A percentile compares a stretch with the other conserved stretches of the same genome.
Conservation (phyloP, 176 grass and related monocot genomes). For the Musa itinerans region DNA sequence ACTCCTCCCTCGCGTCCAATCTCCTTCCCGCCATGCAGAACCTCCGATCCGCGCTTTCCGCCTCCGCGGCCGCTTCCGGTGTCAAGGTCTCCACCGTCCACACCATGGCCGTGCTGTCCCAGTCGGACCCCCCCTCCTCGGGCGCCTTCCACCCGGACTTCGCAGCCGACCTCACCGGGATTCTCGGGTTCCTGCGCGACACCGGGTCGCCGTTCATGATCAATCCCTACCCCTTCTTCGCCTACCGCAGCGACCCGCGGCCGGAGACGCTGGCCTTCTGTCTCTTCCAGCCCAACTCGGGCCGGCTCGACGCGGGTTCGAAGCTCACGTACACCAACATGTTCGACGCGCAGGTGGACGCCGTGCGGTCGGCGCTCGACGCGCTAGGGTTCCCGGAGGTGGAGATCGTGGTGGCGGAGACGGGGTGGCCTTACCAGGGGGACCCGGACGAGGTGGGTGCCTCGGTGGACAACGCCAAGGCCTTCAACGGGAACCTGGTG, state of each 20-base stretch:
- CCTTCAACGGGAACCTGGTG: slow-evolving; percentile 78
- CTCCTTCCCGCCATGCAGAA: slow-evolving; percentile 95
- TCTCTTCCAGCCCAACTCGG: slow-evolving; percentile 84
- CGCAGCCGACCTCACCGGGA: background rate
- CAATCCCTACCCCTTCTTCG: slow-evolving; percentile 97
- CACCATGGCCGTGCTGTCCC: slow-evolving; percentile 71
- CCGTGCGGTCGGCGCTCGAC: slow-evolving; percentile 63
- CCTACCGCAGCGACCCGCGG: slow-evolving; percentile 69
- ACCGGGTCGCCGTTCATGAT: slow-evolving; percentile 83
- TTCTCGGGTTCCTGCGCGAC: slow-evolving; percentile 49
- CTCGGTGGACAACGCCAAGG: slow-evolving; percentile 72
- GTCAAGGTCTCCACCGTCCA: slow-evolving; percentile 89
- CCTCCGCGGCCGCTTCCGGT: slow-evolving; percentile 30
- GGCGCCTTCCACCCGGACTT: slow-evolving; percentile 59
- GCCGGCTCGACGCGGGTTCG: slow-evolving; percentile 57
- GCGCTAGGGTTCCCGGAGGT: slow-evolving; percentile 50
- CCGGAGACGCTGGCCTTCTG: slow-evolving; percentile 92
- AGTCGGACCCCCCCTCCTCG: slow-evolving; percentile 82
- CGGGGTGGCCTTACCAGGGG: slow-evolving; percentile 91
- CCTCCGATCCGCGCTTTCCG: slow-evolving; percentile 63
- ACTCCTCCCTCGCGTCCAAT: slow-evolving; percentile 43
- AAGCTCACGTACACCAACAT: slow-evolving; percentile 89
- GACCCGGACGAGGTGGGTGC: slow-evolving; percentile 59
- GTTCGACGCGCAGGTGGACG: slow-evolving; percentile 98
- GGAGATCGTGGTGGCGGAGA: slow-evolving; percentile 89